These are phyloP conservation scores for Leptodontidium sp. DNA, from an alignment of 2,329 filamentous ascomycete genomes.

Conservation along the genomic window DNA sequence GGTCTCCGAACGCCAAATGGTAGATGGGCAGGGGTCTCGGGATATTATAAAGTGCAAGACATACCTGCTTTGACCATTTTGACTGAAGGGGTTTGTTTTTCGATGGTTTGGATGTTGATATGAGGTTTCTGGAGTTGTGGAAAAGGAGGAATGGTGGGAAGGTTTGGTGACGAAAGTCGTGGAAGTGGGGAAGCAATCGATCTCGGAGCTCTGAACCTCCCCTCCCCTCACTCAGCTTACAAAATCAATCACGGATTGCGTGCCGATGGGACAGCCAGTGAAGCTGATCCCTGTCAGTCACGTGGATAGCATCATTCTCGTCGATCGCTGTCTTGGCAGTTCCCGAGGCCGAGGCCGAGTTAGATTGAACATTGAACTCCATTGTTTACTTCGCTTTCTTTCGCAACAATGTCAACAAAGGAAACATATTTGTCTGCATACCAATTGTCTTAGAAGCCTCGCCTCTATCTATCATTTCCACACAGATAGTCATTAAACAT, in stretches of 20 bases:
- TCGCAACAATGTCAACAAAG: neutral
- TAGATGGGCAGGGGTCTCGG: constrained; percentile 19
- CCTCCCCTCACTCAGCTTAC: constrained; percentile 11
- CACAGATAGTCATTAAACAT: too few relatives aligned
- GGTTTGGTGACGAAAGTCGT: constrained; percentile 15
- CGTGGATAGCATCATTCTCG: neutral
- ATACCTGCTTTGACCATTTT: constrained; percentile 99
- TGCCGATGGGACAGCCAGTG: neutral
- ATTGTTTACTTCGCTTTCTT: neutral
- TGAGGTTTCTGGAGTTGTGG: constrained; percentile 10
- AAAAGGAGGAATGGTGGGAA: constrained; percentile 13
- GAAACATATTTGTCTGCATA: neutral
- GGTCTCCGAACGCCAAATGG: constrained; percentile 14
- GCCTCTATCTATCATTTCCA: too few relatives aligned
- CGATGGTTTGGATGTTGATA: constrained; percentile 8
- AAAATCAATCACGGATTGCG: constrained; percentile 11
- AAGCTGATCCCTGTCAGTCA: neutral
- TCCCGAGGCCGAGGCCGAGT: neutral
- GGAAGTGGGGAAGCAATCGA: constrained; percentile 16
- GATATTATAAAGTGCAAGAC: constrained; percentile 49
- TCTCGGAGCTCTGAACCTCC: constrained; percentile 7
- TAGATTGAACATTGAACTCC: neutral
- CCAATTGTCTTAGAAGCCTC: too few relatives aligned
- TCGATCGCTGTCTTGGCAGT: neutral
- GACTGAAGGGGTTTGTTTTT: constrained; percentile 52